phyloP scores from a whole-genome alignment of 176 grass and related monocot genomes.

The Echinochloa phyllopogon region DNA sequence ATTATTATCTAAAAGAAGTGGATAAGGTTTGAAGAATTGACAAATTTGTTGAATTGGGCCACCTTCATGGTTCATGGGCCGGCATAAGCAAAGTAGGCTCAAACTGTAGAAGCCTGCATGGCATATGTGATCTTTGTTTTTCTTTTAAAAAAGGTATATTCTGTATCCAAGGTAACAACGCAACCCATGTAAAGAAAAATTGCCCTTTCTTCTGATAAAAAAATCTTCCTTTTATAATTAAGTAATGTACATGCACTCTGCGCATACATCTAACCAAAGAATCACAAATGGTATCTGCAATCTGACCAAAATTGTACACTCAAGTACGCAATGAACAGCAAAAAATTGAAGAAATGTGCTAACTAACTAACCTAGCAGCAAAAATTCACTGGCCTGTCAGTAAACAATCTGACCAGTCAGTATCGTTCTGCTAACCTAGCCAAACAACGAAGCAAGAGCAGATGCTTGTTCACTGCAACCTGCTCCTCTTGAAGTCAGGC shows the following conservation, averaged over 20 bases:
- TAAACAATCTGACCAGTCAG: conserved; percentile 17
- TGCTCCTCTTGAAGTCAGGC: conserved; percentile 66
- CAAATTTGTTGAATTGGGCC: too few species aligned
- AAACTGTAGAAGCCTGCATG: too few species aligned
- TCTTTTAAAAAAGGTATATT: too few species aligned
- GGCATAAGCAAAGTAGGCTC: too few species aligned
- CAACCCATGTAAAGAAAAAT: neutral
- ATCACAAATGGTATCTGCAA: conserved; percentile 32
- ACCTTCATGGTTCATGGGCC: too few species aligned
- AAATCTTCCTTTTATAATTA: neutral
- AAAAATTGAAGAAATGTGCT: conserved; percentile 20
- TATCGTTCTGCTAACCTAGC: conserved; percentile 11
- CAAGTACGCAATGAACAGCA: neutral
- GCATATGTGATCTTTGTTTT: too few species aligned
- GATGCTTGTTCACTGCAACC: conserved; percentile 38
- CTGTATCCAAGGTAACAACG: neutral
- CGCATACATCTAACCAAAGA: conserved; percentile 42
- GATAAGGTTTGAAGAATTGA: too few species aligned
- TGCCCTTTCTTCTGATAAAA: neutral
- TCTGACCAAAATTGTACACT: neutral
- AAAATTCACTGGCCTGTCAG: conserved; percentile 35
- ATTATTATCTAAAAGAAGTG: too few species aligned
- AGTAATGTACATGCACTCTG: conserved; percentile 11
- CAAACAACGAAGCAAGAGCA: neutral
- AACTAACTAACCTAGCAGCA: conserved; percentile 4